Percentiles rank a stretch among this genome's conserved stretches.
Conservation (phyloP, 1,284 basidiomycete genomes). For the Xerocomus subilludens region DNA sequence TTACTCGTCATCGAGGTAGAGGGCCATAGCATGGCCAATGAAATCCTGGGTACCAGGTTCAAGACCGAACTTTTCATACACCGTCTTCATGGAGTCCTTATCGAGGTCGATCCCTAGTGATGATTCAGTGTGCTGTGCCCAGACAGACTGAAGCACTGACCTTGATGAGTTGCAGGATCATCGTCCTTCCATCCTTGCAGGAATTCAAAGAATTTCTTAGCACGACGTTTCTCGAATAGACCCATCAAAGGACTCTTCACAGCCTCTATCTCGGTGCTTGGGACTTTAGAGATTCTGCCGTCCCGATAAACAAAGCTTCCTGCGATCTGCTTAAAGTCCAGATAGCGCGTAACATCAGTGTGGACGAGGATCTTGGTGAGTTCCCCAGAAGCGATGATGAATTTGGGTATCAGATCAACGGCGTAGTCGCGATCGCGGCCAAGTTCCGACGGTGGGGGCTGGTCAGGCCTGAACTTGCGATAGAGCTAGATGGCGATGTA, state of each 20-base stretch:
- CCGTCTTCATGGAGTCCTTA: constrained; percentile 88
- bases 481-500: constrained; percentile 74
- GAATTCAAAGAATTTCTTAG: constrained; percentile 99
- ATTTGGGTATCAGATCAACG: constrained; percentile 94
- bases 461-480: constrained; percentile 90
- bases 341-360: constrained; percentile 98
- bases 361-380: constrained; percentile 99
- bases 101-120: constrained; percentile 84
- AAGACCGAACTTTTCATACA: constrained; percentile 97
- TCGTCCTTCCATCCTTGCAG: constrained; percentile 95
- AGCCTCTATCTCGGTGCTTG: constrained; percentile 98
- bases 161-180: constrained; percentile 95
- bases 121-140: constrained; percentile 18
- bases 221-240: constrained; percentile 96
- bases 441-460: constrained; percentile 77
- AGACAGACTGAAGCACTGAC: constrained; percentile 58
- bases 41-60: constrained; percentile 99
- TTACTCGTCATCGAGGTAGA: constrained; percentile 97
- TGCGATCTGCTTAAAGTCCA: constrained; percentile 99
- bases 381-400: constrained; percentile 98
- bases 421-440: constrained; percentile 97
- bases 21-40: constrained; percentile 99
- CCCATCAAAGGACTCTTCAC: constrained; percentile 97
- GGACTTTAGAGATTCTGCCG: constrained; percentile 97
- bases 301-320: constrained; percentile 98